Evolutionary conservation across 441 rosid species (phyloP).

Genomic region (Bruguiera hainesii): DNA sequence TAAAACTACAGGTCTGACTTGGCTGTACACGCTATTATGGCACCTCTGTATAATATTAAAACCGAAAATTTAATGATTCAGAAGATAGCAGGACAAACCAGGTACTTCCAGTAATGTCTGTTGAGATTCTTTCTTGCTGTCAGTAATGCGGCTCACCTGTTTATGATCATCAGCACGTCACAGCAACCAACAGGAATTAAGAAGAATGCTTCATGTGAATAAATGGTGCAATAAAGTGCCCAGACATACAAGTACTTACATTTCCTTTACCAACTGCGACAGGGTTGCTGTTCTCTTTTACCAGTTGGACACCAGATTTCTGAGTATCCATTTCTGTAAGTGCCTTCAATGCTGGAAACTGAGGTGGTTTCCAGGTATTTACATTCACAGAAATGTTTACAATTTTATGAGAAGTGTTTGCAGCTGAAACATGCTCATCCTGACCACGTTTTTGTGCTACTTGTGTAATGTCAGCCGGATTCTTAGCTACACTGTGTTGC

Average conservation of each 20-base stretch:
- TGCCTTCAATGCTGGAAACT: slow-evolving; percentile 39
- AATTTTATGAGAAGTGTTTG: slow-evolving; percentile 35
- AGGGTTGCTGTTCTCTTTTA: slow-evolving; percentile 38
- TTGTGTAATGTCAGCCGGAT: slow-evolving; percentile 34
- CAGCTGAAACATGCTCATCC: slow-evolving; percentile 35
- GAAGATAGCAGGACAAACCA: slow-evolving; percentile 45
- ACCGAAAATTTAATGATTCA: neutral
- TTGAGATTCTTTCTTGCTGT: slow-evolving; percentile 34
- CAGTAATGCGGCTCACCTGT: slow-evolving; percentile 45
- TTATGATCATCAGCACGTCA: slow-evolving; percentile 20
- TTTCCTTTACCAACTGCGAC: slow-evolving; percentile 46
- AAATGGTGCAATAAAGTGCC: neutral
- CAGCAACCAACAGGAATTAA: slow-evolving; percentile 16
- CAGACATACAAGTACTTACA: slow-evolving; percentile 44
- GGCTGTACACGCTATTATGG: neutral
- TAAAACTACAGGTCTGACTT: too few species aligned
- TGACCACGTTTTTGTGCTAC: slow-evolving; percentile 28
- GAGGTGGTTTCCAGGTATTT: slow-evolving; percentile 48
- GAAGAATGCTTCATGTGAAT: slow-evolving; percentile 3
- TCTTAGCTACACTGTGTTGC: slow-evolving; percentile 37
- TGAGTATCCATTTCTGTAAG: slow-evolving; percentile 36
- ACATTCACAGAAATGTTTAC: slow-evolving; percentile 42
- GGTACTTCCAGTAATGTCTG: slow-evolving; percentile 38
- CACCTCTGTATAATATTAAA: neutral
- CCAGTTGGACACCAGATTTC: slow-evolving; percentile 31